These are phyloP conservation scores for Claviceps fusiformis DNA, from an alignment of 2,329 filamentous ascomycete genomes.

Conservation along the genomic window DNA sequence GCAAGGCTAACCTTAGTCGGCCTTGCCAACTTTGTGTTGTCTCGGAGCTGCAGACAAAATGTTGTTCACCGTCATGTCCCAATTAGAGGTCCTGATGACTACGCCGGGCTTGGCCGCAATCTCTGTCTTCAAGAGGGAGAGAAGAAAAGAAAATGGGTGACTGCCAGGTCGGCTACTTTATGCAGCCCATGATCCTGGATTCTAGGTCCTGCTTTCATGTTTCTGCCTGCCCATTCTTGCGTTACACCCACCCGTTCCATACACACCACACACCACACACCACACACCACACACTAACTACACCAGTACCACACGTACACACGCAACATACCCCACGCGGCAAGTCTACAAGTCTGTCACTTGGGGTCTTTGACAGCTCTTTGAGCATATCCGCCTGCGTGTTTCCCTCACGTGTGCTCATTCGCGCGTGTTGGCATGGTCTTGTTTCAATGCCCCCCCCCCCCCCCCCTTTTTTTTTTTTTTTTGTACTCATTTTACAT, in stretches of 20 bases:
- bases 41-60: neutral
- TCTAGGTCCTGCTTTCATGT: neutral
- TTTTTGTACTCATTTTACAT: neutral
- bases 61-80: neutral
- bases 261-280: neutral
- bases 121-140: neutral
- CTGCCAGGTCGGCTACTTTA: neutral
- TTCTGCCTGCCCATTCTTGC: neutral
- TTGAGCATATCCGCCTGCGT: neutral
- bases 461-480: no score
- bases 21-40: neutral
- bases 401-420: neutral
- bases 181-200: neutral
- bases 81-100: neutral
- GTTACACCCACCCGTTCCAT: neutral
- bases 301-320: neutral
- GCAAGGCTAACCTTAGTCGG: conserved; percentile 2
- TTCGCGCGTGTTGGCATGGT: neutral
- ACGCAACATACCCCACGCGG: neutral
- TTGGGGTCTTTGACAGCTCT: neutral
- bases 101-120: no score
- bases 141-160: no score
- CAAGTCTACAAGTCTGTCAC: conserved; percentile 4
- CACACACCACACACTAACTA: neutral
- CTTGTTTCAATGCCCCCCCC: neutral